Percentiles rank a stretch among this genome's conserved stretches.
These are phyloP conservation scores for Boletus eberwhitei DNA, from an alignment of 768 basidiomycete genomes.

Conservation along the genomic window DNA sequence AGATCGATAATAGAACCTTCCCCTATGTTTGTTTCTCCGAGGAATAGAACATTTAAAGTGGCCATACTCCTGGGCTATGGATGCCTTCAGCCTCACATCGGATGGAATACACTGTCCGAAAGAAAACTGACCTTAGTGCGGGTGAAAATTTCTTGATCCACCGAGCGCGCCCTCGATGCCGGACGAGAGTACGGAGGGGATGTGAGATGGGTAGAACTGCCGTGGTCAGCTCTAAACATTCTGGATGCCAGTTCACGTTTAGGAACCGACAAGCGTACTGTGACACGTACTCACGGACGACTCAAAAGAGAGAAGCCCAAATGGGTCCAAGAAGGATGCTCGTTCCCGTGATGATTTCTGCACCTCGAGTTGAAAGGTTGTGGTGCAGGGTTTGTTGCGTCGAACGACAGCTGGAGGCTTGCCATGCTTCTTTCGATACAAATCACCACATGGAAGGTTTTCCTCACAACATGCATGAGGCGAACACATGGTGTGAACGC, in stretches of 20 bases:
- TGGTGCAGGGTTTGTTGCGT: not conserved
- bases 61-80: constrained; percentile 6
- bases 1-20: constrained; percentile 20
- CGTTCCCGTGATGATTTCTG: not conserved
- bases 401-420: not conserved
- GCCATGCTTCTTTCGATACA: not conserved
- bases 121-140: constrained; percentile 12
- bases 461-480: constrained; percentile 19
- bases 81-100: constrained; percentile 2
- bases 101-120: not conserved
- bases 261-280: not conserved
- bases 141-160: not conserved
- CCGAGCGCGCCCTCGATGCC: constrained; percentile 10
- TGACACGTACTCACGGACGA: constrained; percentile 10
- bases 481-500: constrained; percentile 13
- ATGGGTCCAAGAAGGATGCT: not conserved
- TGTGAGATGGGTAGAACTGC: constrained; percentile 2
- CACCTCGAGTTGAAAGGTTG: not conserved
- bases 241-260: constrained; percentile 4
- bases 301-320: not conserved
- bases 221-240: constrained; percentile 19
- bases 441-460: not conserved
- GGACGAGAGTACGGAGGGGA: constrained; percentile 11
- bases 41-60: constrained; percentile 16
- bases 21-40: constrained; percentile 21